Evolutionary conservation across 2,329 filamentous ascomycete genomes (phyloP).

Genomic region (Penicillium frequentans): DNA sequence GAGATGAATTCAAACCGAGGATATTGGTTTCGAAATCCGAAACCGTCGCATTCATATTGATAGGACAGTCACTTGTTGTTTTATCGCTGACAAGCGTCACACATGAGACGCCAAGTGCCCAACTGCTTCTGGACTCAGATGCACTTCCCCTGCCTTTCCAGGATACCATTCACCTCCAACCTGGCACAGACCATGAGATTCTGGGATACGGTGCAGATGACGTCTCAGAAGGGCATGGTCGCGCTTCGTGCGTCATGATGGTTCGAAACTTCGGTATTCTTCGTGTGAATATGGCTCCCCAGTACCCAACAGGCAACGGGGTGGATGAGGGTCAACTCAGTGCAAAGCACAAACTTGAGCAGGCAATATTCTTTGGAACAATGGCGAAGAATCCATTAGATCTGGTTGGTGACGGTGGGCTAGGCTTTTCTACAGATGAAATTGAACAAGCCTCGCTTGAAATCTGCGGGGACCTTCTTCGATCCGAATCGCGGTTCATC

Average conservation of each 20-base stretch:
- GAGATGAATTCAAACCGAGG: slow-evolving; percentile 54
- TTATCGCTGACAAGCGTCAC: slow-evolving; percentile 65
- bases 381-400: slow-evolving; percentile 84
- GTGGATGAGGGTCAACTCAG: slow-evolving; percentile 58
- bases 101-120: slow-evolving; percentile 71
- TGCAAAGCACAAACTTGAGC: slow-evolving; percentile 85
- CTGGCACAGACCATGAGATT: slow-evolving; percentile 50
- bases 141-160: slow-evolving; percentile 70
- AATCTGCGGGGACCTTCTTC: slow-evolving; percentile 79
- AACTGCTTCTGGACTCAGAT: slow-evolving; percentile 69
- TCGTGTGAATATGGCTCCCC: slow-evolving; percentile 49
- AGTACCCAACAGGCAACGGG: slow-evolving; percentile 47
- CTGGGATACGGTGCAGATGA: slow-evolving; percentile 53
- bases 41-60: slow-evolving; percentile 78
- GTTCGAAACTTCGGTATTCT: slow-evolving; percentile 60
- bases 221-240: slow-evolving; percentile 36
- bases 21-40: slow-evolving; percentile 77
- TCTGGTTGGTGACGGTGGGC: slow-evolving; percentile 67
- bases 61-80: slow-evolving; percentile 75
- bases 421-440: slow-evolving; percentile 68
- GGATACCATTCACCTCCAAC: slow-evolving; percentile 78
- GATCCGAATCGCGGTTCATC: slow-evolving; percentile 73
- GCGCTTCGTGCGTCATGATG: slow-evolving; percentile 53
- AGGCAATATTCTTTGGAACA: slow-evolving; percentile 89
- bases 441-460: slow-evolving; percentile 73